Percentiles rank a stretch among this genome's conserved stretches.
Conservation (phyloP, 352 stramenopile genomes). For the Phytophthora pistaciae region DNA sequence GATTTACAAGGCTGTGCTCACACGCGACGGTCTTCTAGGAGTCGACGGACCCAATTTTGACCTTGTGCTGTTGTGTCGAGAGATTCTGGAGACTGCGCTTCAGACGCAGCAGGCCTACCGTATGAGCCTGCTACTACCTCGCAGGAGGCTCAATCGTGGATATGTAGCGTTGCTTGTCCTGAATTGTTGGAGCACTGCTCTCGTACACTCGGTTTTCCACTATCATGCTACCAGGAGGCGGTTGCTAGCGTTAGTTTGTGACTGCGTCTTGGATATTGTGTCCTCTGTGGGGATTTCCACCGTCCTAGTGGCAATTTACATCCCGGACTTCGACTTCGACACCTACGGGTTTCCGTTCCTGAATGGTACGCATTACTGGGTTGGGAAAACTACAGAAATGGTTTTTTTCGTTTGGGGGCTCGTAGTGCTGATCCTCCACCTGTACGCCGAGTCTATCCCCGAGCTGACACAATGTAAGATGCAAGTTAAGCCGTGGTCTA, state of each 20-base stretch:
- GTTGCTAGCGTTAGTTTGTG: conserved; percentile 32
- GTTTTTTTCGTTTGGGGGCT: conserved; percentile 42
- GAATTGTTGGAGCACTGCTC: conserved; percentile 34
- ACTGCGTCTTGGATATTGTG: conserved; percentile 34
- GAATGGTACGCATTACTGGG: conserved; percentile 40
- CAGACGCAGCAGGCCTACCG: conserved; percentile 18
- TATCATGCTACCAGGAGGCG: not conserved
- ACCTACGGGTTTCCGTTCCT: conserved; percentile 6
- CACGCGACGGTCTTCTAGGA: conserved; percentile 34
- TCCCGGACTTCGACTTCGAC: conserved; percentile 20
- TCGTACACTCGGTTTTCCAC: conserved; percentile 8
- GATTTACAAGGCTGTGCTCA: conserved; percentile 33
- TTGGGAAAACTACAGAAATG: conserved; percentile 21
- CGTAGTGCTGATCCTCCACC: conserved; percentile 37
- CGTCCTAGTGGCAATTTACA: conserved; percentile 9
- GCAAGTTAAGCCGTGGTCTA: conserved; percentile 50
- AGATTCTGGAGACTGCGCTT: conserved; percentile 22
- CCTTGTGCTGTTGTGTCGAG: conserved; percentile 19
- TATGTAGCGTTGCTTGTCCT: conserved; percentile 23
- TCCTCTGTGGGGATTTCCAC: conserved; percentile 31
- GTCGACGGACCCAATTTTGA: conserved; percentile 45
- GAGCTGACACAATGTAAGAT: conserved; percentile 34
- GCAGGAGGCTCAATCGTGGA: conserved; percentile 16
- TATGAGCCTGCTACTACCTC: conserved; percentile 16
- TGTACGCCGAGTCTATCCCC: conserved; percentile 17